Conservation (phyloP, 2,329 filamentous ascomycete genomes). For the Xylariomycetidae sp. region DNA sequence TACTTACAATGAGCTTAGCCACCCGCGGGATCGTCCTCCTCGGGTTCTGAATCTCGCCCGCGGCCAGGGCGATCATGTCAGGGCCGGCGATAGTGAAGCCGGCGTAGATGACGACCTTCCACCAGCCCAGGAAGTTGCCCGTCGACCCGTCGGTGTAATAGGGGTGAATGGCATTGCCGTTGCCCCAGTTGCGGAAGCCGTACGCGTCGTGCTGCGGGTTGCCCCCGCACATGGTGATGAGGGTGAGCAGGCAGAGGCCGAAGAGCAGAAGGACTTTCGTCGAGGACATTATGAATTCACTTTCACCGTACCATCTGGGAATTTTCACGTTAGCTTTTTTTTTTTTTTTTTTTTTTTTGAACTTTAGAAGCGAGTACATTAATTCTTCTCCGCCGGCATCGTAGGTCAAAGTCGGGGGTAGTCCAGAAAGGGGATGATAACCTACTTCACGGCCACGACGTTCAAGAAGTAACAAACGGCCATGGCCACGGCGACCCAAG, state of each 20-base stretch:
- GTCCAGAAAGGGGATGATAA: slow-evolving; percentile 22
- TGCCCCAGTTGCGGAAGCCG: slow-evolving; percentile 47
- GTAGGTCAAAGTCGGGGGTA: slow-evolving; percentile 21
- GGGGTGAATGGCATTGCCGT: slow-evolving; percentile 9
- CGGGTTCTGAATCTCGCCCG: slow-evolving; percentile 48
- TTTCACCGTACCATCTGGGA: slow-evolving; percentile 33
- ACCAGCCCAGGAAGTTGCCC: slow-evolving; percentile 53
- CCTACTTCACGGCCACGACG: slow-evolving; percentile 37
- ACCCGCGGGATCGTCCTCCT: slow-evolving; percentile 54
- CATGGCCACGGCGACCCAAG: slow-evolving; percentile 45
- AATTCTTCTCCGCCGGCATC: slow-evolving; percentile 24
- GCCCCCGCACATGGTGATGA: slow-evolving; percentile 59
- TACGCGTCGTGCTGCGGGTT: slow-evolving; percentile 53
- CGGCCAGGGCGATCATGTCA: slow-evolving; percentile 46
- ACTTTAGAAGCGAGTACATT: too few species aligned
- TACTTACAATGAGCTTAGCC: slow-evolving; percentile 57
- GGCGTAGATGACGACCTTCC: slow-evolving; percentile 47
- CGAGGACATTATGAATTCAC: slow-evolving; percentile 54
- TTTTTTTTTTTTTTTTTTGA: too few species aligned
- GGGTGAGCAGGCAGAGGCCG: slow-evolving; percentile 55
- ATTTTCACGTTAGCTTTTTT: background rate
- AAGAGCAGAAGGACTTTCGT: slow-evolving; percentile 44
- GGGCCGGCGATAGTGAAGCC: slow-evolving; percentile 55
- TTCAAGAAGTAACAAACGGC: slow-evolving; percentile 42
- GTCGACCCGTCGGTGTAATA: slow-evolving; percentile 35